Conservation (phyloP, 768 basidiomycete genomes). For the Macrocybe gigantea region DNA sequence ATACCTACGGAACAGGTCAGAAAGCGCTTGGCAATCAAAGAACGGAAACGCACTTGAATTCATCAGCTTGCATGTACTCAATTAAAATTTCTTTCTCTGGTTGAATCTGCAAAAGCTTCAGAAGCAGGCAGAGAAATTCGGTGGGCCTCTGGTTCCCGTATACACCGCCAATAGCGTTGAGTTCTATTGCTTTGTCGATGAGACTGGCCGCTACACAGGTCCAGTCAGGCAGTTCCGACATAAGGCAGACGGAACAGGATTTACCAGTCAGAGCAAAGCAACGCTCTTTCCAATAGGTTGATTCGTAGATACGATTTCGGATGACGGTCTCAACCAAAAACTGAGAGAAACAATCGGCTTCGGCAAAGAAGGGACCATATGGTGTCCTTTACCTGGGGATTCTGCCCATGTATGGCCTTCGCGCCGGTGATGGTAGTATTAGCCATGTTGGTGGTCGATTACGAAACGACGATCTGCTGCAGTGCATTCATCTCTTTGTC, state of each 20-base stretch:
- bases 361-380: too few relatives aligned
- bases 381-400: constrained; percentile 69
- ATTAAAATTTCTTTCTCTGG: constrained; percentile 96
- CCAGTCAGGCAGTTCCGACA: neutral
- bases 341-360: constrained; percentile 32
- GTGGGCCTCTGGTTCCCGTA: constrained; percentile 95
- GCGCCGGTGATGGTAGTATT: constrained; percentile 91
- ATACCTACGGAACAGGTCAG: constrained; percentile 50
- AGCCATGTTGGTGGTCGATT: constrained; percentile 52
- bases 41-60: constrained; percentile 79
- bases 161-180: constrained; percentile 84
- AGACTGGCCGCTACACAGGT: constrained; percentile 69
- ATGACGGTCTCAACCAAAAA: constrained; percentile 95
- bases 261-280: constrained; percentile 94
- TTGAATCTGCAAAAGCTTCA: constrained; percentile 95
- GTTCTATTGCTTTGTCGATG: constrained; percentile 87
- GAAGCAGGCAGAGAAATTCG: constrained; percentile 84
- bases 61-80: constrained; percentile 93
- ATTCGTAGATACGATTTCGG: constrained; percentile 93
- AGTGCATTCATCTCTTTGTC: too few relatives aligned
- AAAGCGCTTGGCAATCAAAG: neutral
- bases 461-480: neutral
- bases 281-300: constrained; percentile 95
- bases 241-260: constrained; percentile 11
- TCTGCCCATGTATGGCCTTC: constrained; percentile 89